A percentile compares a stretch with the other conserved stretches of the same genome.
phyloP scores from a whole-genome alignment of 768 basidiomycete species.

The Rhodotorula graminis region DNA sequence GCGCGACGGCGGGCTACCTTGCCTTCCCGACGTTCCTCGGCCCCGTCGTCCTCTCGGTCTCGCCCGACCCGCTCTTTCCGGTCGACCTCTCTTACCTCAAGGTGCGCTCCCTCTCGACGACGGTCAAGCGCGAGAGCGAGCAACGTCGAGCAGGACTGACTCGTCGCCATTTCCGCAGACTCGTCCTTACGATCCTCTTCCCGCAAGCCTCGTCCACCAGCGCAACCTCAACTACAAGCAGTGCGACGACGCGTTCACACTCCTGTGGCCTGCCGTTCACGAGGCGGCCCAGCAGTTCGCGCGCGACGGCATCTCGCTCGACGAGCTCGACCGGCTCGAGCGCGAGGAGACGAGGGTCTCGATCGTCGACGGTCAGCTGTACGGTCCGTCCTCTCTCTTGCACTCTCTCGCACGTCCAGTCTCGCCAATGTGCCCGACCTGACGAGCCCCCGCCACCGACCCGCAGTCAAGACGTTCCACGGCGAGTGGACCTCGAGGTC shows the following conservation, averaged over 20 bases:
- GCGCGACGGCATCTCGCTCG: not conserved
- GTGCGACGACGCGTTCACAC: slow-evolving; percentile 8
- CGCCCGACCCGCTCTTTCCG: not conserved
- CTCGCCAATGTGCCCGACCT: too few species aligned
- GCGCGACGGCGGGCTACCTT: too few species aligned
- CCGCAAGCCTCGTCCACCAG: not conserved
- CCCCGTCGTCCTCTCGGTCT: not conserved
- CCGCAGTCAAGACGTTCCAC: not conserved
- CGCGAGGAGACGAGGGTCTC: not conserved
- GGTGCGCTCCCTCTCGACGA: not conserved
- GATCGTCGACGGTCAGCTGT: not conserved
- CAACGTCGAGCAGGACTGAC: too few species aligned
- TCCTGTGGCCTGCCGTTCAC: not conserved
- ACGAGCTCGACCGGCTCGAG: not conserved
- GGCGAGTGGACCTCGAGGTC: not conserved
- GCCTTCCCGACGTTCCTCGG: not conserved
- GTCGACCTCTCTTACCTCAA: not conserved
- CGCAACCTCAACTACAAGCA: not conserved
- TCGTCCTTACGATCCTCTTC: not conserved
- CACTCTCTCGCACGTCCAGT: not conserved
- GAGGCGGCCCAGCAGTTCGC: not conserved
- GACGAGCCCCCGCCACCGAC: not conserved
- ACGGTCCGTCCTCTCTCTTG: not conserved
- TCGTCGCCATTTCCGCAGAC: not conserved
- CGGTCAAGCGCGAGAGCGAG: too few species aligned